Base-by-base conservation (phyloP, 345 rosid species). In the Citrus cavaleriei region DNA sequence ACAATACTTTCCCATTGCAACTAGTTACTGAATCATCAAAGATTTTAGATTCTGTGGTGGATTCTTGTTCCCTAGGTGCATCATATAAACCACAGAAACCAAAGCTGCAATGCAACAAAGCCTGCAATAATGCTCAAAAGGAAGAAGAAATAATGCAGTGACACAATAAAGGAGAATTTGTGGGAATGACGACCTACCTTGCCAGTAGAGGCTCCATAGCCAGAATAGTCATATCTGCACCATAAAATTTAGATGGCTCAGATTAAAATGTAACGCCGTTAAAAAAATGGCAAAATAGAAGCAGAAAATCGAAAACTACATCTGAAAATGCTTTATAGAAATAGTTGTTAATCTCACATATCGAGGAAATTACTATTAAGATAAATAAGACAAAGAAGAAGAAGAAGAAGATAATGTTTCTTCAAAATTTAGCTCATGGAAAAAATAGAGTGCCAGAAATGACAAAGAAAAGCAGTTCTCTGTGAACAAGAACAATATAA, bases 151-250 rank as follows among this genome's bases (percentile, higher is more conserved):
- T n/a, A 42, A 60, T 51, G 30, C 78, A 57, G 34, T 2, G 21
- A 59, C 66, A 64, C 30, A 28, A 60, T 69, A 60, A 34, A 32
- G 22, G 7, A 40, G 71, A 65, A 75, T 75, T 22, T 12, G 49
- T 3, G 4, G 32, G 60, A 16, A 84, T 38, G 70, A 83, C 51
- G 63, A 78, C 93, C 76, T 85, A 97, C 99, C 93, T 92, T 94
- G 75, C 98, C 99, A 6, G 95, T 85, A 35, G 99, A 97, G 27
- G 95, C 96, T 74, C 99, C 98, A 84, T 97, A 97, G 32, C 99
- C 99, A 60, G 99, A 94, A 89, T 97, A 97, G 82, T 97, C 99
- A 77, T 97, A 97, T 80, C 99, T 93, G 93, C 82, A 84, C 57
- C 58, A 63, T 63, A 73, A 74, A 54, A 77, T 61, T 62, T 27